A percentile compares a stretch with the other conserved stretches of the same genome.
Evolutionary conservation across 768 basidiomycete species (phyloP).

Genomic region (Collybiopsis luxurians): DNA sequence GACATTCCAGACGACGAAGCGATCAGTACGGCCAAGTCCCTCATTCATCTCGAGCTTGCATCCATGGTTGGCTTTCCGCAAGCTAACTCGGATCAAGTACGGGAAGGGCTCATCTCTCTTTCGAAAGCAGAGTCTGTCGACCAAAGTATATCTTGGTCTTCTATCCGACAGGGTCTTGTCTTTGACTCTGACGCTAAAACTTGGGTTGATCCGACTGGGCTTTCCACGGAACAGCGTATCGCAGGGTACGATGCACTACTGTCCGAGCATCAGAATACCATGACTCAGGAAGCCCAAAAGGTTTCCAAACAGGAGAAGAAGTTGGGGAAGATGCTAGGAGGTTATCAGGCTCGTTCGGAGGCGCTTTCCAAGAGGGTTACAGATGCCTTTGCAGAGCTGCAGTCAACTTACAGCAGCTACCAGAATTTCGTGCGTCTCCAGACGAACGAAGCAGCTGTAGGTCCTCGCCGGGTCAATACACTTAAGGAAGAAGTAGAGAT

Average conservation of each 20-base stretch:
- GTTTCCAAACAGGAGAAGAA: conserved; percentile 90
- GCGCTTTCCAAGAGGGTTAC: conserved; percentile 61
- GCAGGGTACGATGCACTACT: conserved; percentile 64
- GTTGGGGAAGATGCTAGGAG: conserved; percentile 82
- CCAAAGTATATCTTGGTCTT: conserved; percentile 70
- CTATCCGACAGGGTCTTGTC: conserved; percentile 55
- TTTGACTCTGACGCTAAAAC: conserved; percentile 52
- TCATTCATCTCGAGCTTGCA: conserved; percentile 81
- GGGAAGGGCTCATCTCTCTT: conserved; percentile 67
- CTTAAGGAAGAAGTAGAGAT: conserved; percentile 85
- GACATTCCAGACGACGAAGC: conserved; percentile 75
- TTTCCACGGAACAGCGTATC: conserved; percentile 59
- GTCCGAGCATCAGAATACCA: conserved; percentile 58
- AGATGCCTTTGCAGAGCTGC: conserved; percentile 70
- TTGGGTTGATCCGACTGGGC: conserved; percentile 66
- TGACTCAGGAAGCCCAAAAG: conserved; percentile 80
- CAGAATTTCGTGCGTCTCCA: conserved; percentile 78
- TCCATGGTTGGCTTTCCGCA: conserved; percentile 79
- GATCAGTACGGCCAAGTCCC: conserved; percentile 63
- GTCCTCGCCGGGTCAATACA: conserved; percentile 73
- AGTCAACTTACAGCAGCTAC: conserved; percentile 63
- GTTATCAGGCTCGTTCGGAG: conserved; percentile 78
- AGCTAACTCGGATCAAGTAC: conserved; percentile 75
- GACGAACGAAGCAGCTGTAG: conserved; percentile 68
- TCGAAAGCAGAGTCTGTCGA: conserved; percentile 60